Percentiles rank a stretch among this genome's conserved stretches.
Evolutionary conservation across 345 rosid genomes (phyloP).

Genomic region (Aquilaria yunnanensis): DNA sequence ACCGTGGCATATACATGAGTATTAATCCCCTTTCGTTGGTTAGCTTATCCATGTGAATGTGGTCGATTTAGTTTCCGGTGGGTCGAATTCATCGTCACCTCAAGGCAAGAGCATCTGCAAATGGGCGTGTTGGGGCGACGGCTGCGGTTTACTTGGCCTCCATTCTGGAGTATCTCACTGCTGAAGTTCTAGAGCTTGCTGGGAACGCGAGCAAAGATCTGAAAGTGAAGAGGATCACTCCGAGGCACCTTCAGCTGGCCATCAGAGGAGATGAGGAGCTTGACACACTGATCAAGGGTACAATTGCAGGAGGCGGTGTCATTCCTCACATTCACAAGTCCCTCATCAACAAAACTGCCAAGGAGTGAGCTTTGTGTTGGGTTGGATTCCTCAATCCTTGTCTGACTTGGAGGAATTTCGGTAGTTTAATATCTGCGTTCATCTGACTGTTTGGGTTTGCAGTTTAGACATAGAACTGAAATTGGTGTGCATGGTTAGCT

Average conservation of each 20-base stretch:
- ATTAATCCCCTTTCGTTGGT: too few species aligned
- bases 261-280: constrained; percentile 54
- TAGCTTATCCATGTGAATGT: too few species aligned
- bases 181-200: constrained; percentile 73
- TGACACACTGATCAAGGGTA: constrained; percentile 69
- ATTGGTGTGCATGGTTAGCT: too few species aligned
- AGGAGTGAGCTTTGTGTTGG: constrained; percentile 3
- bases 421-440: constrained; percentile 1
- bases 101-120: constrained; percentile 43
- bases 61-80: constrained; percentile 49
- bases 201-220: constrained; percentile 75
- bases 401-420: neutral
- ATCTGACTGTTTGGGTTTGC: neutral
- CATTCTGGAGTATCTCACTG: constrained; percentile 66
- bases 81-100: constrained; percentile 77
- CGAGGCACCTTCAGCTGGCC: constrained; percentile 48
- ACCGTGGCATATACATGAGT: too few species aligned
- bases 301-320: constrained; percentile 29
- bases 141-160: constrained; percentile 74
- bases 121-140: constrained; percentile 76
- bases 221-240: constrained; percentile 69
- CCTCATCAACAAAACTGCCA: constrained; percentile 20
- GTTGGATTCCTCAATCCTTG: neutral
- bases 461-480: too few species aligned
- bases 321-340: constrained; percentile 24